Evolutionary conservation across 2,329 filamentous ascomycete species (phyloP), one percentile per base, ranked within the genome.

Genomic region (Diaporthe helianthi): DNA sequence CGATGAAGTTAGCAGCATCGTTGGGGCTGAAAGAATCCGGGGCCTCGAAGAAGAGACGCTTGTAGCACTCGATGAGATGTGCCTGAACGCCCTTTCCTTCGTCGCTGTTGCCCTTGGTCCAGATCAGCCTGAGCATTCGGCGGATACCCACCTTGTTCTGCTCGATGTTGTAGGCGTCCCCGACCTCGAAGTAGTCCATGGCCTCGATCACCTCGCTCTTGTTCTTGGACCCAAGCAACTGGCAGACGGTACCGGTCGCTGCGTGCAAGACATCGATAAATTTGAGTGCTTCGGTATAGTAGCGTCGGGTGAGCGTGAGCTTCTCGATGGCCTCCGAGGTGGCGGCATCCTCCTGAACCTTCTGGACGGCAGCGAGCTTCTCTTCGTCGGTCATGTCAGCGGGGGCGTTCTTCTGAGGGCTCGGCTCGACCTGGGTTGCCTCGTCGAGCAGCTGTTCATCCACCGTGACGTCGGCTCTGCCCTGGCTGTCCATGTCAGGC

Each of bases 61-160:
- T 96, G 83, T 99, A 99, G 79, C 93, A 97, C 74, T 99, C 96
- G 73, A 99, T 97, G 36, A 99, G 86, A 80, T 99, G 96, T 2
- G 92, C 93, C 78, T 99, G 97, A 2, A 99, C 94, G 68, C 96
- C 96, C 82, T 98, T 99, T 75, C 97, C 96, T 84, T 99, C 97
- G 76, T 99, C 96, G 75, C 94, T 98, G 81, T 98, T 99, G 74
- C 96, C 95, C 82, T 99, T 99, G 73, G 96, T 99, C 96, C 96
- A 99, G 79, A 99, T 99, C 24, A 99, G 85, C 65, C 95, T 91
- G 72, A 99, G 86, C 96, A 99, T 99, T 69, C 94, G 91, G 70
- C 95, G 89, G 76, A 99, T 98, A 69, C 97, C 96, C 47, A 91
- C 83, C 79, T 97, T 94, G 77, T 97, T 94, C 74, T 96, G 93